A percentile compares a stretch with the other conserved stretches of the same genome.
These are phyloP conservation scores for Brasenia schreberi DNA, from an alignment of 164 flowering plant species.

Conservation along the genomic window DNA sequence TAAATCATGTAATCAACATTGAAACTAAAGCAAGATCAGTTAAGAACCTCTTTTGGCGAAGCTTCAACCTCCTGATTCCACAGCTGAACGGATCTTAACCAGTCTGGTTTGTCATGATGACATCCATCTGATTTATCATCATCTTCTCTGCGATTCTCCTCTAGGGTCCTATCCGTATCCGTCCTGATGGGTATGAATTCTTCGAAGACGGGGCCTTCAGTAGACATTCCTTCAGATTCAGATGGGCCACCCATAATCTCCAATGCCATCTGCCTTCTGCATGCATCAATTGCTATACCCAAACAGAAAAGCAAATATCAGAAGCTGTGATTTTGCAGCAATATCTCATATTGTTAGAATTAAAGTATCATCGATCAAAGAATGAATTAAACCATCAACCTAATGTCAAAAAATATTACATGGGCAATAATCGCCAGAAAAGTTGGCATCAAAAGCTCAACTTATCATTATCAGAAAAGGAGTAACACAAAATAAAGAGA, in stretches of 20 bases:
- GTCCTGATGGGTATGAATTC: conserved; percentile 57
- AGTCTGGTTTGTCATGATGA: conserved; percentile 36
- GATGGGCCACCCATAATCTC: conserved; percentile 14
- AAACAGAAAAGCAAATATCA: background rate
- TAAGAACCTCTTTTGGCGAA: conserved; percentile 12
- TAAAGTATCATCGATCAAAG: too few relatives aligned
- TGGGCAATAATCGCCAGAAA: too few relatives aligned
- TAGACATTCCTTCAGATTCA: conserved; percentile 48
- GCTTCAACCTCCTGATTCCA: conserved; percentile 67
- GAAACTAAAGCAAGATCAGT: background rate
- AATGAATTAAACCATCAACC: too few relatives aligned
- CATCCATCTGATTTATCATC: conserved; percentile 11
- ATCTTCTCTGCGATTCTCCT: conserved; percentile 2
- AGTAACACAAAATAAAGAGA: too few relatives aligned
- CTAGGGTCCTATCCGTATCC: conserved; percentile 5
- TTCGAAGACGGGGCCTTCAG: conserved; percentile 42
- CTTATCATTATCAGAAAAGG: too few relatives aligned
- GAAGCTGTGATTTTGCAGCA: background rate
- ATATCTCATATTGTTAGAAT: too few relatives aligned
- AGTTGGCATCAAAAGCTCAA: too few relatives aligned
- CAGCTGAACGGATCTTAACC: conserved; percentile 75
- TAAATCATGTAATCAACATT: background rate
- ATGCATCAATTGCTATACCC: background rate
- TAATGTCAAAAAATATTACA: too few relatives aligned
- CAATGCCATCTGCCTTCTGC: background rate